These are phyloP conservation scores for Boletus calvinii DNA, from an alignment of 1,284 basidiomycete genomes.

Conservation along the genomic window DNA sequence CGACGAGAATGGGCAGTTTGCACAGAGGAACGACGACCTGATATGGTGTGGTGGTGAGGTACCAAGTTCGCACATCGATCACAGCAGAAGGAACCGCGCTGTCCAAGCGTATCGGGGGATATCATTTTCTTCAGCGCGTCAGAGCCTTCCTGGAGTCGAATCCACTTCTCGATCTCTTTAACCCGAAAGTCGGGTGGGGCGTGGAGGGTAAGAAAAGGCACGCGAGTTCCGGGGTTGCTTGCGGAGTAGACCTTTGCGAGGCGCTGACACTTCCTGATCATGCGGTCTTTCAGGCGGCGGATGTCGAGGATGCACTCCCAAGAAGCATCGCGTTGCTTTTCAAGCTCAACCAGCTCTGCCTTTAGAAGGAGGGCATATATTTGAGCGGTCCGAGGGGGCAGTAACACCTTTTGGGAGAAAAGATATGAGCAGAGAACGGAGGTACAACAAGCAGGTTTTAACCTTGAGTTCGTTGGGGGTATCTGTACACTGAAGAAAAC, in stretches of 20 bases:
- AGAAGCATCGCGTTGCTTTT: constrained; percentile 51
- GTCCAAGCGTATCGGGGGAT: constrained; percentile 22
- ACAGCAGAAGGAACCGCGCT: constrained; percentile 36
- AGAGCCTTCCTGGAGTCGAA: constrained; percentile 41
- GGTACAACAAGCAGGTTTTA: constrained; percentile 11
- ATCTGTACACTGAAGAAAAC: constrained; percentile 72
- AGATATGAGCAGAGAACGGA: constrained; percentile 11
- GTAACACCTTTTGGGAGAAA: constrained; percentile 48
- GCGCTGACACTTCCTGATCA: constrained; percentile 73
- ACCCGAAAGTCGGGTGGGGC: constrained; percentile 69
- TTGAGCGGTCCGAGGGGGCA: constrained; percentile 69
- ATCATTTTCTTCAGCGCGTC: constrained; percentile 26
- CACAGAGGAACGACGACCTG: constrained; percentile 29
- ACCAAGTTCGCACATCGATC: constrained; percentile 36
- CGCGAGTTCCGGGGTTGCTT: constrained; percentile 37
- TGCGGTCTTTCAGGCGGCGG: constrained; percentile 72
- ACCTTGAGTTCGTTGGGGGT: constrained; percentile 73
- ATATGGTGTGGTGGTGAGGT: constrained; percentile 32
- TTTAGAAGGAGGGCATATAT: constrained; percentile 65
- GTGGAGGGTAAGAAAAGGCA: constrained; percentile 59
- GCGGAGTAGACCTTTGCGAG: constrained; percentile 45
- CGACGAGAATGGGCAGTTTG: constrained; percentile 31
- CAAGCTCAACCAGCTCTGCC: constrained; percentile 57
- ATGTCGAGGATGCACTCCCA: constrained; percentile 70
- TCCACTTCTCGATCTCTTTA: constrained; percentile 77